These are phyloP conservation scores for Abrus precatorius DNA, from an alignment of 306 rosid species.

Conservation along the genomic window DNA sequence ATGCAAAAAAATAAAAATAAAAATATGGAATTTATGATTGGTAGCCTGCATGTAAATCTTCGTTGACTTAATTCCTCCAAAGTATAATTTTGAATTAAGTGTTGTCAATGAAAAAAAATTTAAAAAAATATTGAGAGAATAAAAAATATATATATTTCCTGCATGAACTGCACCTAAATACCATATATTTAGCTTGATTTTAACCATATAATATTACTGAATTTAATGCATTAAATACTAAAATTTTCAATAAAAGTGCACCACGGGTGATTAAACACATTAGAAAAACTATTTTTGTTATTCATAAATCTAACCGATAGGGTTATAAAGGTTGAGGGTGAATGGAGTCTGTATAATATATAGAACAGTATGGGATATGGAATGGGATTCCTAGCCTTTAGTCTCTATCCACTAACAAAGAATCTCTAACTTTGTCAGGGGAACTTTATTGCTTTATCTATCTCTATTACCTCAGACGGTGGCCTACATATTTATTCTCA, in stretches of 20 bases:
- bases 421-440: slow-evolving; percentile 49
- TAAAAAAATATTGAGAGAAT: too few species aligned
- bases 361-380: slow-evolving; percentile 43
- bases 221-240: too few species aligned
- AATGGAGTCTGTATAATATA: too few species aligned
- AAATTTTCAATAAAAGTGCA: too few species aligned
- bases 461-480: slow-evolving; percentile 38
- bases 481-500: slow-evolving; percentile 27
- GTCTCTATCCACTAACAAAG: slow-evolving; percentile 45
- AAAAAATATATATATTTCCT: neutral
- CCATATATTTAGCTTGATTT: neutral
- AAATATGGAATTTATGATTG: neutral
- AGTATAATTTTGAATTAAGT: neutral
- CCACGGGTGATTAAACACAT: too few species aligned
- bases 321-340: neutral
- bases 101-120: neutral
- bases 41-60: neutral
- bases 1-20: slow-evolving; percentile 1
- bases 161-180: neutral
- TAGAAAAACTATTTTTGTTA: too few species aligned
- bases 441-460: slow-evolving; percentile 36
- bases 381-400: slow-evolving; percentile 60
- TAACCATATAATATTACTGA: neutral
- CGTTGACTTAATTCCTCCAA: neutral
- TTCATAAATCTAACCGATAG: neutral